phyloP scores from a whole-genome alignment of 2,329 filamentous ascomycete species.

The Atkinsonella texensis region DNA sequence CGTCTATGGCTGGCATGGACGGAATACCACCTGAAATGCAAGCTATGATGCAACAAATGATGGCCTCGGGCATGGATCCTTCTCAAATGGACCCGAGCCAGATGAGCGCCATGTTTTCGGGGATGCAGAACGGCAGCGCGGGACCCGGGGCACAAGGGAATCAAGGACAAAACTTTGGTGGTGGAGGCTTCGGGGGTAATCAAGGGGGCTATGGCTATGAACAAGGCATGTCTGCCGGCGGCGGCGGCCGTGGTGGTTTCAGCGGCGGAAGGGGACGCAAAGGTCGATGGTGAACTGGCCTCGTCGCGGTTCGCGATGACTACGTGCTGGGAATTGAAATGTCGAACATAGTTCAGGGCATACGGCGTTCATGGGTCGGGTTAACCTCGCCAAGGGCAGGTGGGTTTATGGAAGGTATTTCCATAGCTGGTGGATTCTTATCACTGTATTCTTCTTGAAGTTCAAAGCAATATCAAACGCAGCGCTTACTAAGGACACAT shows the following conservation, averaged over 20 bases:
- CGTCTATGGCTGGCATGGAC: constrained; percentile 44
- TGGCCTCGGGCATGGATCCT: constrained; percentile 51
- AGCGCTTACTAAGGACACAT: too few species aligned
- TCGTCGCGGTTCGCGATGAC: neutral
- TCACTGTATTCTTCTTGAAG: neutral
- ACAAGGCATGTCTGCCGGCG: constrained; percentile 31
- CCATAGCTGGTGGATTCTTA: neutral
- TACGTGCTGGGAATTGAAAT: neutral
- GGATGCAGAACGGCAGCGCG: constrained; percentile 38
- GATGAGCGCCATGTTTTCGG: constrained; percentile 47
- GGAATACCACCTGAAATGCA: constrained; percentile 57
- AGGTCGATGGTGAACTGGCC: constrained; percentile 14
- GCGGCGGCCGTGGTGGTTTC: constrained; percentile 19
- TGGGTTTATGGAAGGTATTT: neutral
- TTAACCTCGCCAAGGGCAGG: neutral
- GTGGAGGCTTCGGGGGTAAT: constrained; percentile 38
- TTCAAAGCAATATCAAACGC: neutral
- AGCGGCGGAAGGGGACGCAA: constrained; percentile 19
- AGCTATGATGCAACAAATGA: constrained; percentile 59
- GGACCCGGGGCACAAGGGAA: constrained; percentile 33
- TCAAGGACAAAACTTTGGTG: constrained; percentile 40
- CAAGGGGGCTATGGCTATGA: constrained; percentile 41
- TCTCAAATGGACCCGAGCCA: constrained; percentile 51
- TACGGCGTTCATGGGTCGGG: constrained; percentile 3
- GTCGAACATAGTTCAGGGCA: neutral